These are phyloP conservation scores for Sistotremastrum niveocremeum DNA, from an alignment of 768 basidiomycete genomes.

Conservation along the genomic window DNA sequence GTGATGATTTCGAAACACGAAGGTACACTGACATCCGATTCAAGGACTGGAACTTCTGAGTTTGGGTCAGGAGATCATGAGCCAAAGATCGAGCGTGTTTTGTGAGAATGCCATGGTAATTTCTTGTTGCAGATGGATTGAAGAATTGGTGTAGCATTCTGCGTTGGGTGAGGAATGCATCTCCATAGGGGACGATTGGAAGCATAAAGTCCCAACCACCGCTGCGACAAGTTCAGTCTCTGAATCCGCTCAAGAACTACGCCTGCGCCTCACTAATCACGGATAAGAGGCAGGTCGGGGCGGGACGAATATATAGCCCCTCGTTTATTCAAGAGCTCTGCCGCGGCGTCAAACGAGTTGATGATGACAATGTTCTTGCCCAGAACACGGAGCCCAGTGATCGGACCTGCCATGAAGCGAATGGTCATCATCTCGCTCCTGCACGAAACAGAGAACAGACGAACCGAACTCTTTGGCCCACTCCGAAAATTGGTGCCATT, in stretches of 20 bases:
- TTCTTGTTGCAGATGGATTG: not conserved
- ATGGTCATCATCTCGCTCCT: too few relatives aligned
- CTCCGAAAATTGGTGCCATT: slow-evolving; percentile 38
- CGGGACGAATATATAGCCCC: slow-evolving; percentile 1
- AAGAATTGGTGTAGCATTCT: not conserved
- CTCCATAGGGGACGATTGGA: not conserved
- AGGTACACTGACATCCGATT: too few relatives aligned
- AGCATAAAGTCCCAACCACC: slow-evolving; percentile 1
- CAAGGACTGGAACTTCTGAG: too few relatives aligned
- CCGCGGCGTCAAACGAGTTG: not conserved
- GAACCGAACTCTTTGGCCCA: slow-evolving; percentile 41
- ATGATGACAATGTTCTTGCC: slow-evolving; percentile 2
- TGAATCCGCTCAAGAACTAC: not conserved
- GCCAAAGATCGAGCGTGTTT: too few relatives aligned
- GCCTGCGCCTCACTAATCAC: not conserved
- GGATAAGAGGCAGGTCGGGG: not conserved
- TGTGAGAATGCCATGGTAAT: too few relatives aligned
- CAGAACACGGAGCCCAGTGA: not conserved
- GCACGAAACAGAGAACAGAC: too few relatives aligned
- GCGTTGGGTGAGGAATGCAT: not conserved
- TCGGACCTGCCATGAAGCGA: too few relatives aligned
- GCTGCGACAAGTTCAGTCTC: not conserved
- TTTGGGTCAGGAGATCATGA: too few relatives aligned
- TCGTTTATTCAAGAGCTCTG: slow-evolving; percentile 2
- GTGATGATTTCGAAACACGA: too few relatives aligned